Base-by-base conservation (phyloP, 2,329 filamentous ascomycete genomes). In the Calycina herbarum region DNA sequence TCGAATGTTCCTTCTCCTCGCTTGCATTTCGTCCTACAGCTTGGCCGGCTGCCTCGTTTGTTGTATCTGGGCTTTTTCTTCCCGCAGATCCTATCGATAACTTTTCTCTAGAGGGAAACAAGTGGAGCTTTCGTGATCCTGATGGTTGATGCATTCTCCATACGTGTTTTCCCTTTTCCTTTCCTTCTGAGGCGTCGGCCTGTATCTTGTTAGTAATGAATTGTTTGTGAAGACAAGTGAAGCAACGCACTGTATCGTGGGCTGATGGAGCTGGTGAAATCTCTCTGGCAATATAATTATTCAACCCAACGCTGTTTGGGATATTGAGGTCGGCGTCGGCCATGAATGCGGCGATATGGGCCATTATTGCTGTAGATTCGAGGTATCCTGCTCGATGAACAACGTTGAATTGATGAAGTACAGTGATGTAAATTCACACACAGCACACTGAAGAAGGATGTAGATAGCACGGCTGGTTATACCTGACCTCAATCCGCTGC, bases 311-410 rank as follows among this genome's bases (percentile, higher is more conserved):
- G 61, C 57, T 69, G 61, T 64, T 69, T 48, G 65, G 54, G 57
- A 59, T 45, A 31, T 61, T 33, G 57, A 51, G 29, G 48, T 64
- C 63, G 63, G 68, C 59, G 56, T 82, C 80, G 70, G 83, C 78
- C 78, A 88, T 81, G 75, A 85, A 87, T 72, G 79, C 83, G 75
- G 83, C 84, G 77, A 88, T 88, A 76, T 89, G 86, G 77, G 85
- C 84, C 86, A 88, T 88, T 88, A 76, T 57, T 33, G 65, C 66
- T 31, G 65, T 60, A 61, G 51, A 27, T 64, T 67, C 66, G 64
- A 69, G 65, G 64, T 66, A 65, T 62, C 69, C 59, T 65, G 66
- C 70, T 70, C 61, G 68, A 66, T 63, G 63, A 57, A 66, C 59
- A 66, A 59, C 61, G 61, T 57, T 65, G 51, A 56, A 58, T 51